Percentiles rank a stretch among this genome's conserved stretches.
Evolutionary conservation across 2,329 filamentous ascomycete genomes (phyloP).

Genomic region (Plenodomus lindquistii): DNA sequence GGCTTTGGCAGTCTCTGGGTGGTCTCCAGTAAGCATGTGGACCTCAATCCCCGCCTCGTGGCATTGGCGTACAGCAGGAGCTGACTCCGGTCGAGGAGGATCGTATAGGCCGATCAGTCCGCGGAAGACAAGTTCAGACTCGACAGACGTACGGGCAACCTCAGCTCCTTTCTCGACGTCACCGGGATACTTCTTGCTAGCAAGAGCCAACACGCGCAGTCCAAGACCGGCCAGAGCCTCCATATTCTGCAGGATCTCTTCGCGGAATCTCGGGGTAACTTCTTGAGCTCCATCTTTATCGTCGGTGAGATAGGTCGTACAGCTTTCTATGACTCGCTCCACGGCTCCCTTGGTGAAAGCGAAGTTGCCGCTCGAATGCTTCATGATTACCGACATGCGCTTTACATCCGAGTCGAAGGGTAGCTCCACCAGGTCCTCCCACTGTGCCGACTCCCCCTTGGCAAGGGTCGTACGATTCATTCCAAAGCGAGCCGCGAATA

Average conservation of each 20-base stretch:
- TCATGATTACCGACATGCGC: constrained; percentile 74
- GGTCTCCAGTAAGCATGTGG: constrained; percentile 55
- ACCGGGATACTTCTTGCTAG: constrained; percentile 52
- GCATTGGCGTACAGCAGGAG: constrained; percentile 52
- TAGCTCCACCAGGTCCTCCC: constrained; percentile 62
- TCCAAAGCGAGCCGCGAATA: constrained; percentile 71
- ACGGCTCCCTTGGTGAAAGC: constrained; percentile 71
- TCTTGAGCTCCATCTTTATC: constrained; percentile 42
- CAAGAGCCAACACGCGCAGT: constrained; percentile 70
- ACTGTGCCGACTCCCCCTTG: constrained; percentile 31
- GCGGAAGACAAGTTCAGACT: constrained; percentile 70
- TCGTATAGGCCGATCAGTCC: constrained; percentile 86
- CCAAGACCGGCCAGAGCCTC: constrained; percentile 68
- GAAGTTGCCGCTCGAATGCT: constrained; percentile 37
- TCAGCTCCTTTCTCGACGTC: constrained; percentile 49
- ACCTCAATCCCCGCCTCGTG: constrained; percentile 53
- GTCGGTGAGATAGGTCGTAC: constrained; percentile 56
- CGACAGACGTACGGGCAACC: constrained; percentile 64
- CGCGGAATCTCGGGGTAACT: constrained; percentile 58
- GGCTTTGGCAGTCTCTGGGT: constrained; percentile 51
- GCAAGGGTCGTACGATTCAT: constrained; percentile 62
- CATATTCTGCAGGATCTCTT: constrained; percentile 68
- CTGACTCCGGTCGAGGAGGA: constrained; percentile 79
- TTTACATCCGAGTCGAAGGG: constrained; percentile 76
- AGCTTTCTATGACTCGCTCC: constrained; percentile 68